Evolutionary conservation across 2,329 filamentous ascomycete species (phyloP), one percentile per base, ranked within the genome.

Genomic region (Monosporascus sp.): DNA sequence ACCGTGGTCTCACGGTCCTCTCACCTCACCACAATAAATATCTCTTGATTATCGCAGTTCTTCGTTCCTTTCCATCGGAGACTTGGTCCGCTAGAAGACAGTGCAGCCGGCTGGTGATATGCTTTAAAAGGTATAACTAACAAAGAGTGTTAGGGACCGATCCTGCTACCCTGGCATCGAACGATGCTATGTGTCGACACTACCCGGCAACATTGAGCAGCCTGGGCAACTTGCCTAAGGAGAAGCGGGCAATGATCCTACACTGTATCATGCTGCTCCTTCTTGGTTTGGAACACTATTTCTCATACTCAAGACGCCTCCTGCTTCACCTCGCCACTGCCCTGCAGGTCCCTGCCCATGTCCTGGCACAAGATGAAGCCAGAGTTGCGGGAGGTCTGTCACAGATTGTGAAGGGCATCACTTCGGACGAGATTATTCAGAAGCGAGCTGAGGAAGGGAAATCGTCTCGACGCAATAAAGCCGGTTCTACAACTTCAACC

Each of bases 201-300:
- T 87, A 83, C 59, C 78, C 80, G 17, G 83, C 85, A 0, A 76
- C 80, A 31, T 75, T 80, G 44, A 89, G 83, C 7, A 69, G 79
- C 2, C 75, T 94, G 11, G 80, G 77, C 60, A 75, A 77, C 9
- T 71, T 89, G 2, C 72, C 81, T 0, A 70, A 81, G 48, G 80
- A 83, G 50, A 87, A 85, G 62, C 77, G 86, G 45, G 79, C 80
- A 25, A 74, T 91, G 7, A 77, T 95, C 7, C 72, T 95, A 7
- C 87, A 94, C 61, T 81, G 85, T 0, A 73, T 90, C 41, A 74
- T 95, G 1, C 74, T 96, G 3, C 74, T 94, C 25, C 64, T 92
- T 6, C 72, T 96, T 2, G 91, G 88, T 2, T 73, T 95, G 15
- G 86, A 94, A 63, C 83, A 88, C 57, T 96, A 94, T 69, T 82